A percentile compares a stretch with the other conserved stretches of the same genome.
Evolutionary conservation across 495 filamentous ascomycete genomes (phyloP).

Genomic region (Xylaria nigripes): DNA sequence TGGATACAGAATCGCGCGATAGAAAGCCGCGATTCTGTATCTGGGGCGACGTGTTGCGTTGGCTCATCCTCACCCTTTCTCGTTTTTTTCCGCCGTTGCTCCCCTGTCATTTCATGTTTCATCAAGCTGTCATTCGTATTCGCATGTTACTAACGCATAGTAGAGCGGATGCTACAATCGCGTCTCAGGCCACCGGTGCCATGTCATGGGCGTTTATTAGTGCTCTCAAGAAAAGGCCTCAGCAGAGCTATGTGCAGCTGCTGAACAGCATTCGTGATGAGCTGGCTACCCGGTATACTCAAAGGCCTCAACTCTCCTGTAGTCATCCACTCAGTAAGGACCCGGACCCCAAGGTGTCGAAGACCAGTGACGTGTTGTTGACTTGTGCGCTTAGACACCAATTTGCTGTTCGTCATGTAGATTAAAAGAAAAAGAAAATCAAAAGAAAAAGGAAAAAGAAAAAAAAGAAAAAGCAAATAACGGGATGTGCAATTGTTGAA

Average conservation of each 20-base stretch:
- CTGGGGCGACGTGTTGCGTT: conserved; percentile 52
- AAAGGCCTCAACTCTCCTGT: conserved; percentile 95
- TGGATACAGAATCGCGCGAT: conserved; percentile 30
- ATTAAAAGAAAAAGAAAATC: too few relatives aligned
- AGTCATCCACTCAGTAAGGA: conserved; percentile 86
- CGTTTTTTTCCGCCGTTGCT: neutral
- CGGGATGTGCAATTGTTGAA: neutral
- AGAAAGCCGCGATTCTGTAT: conserved; percentile 34
- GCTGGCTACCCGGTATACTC: conserved; percentile 76
- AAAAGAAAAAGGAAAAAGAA: too few relatives aligned
- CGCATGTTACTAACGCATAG: conserved; percentile 22
- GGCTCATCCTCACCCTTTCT: conserved; percentile 14
- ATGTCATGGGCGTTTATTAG: conserved; percentile 98
- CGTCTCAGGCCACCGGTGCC: conserved; percentile 85
- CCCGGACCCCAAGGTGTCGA: neutral
- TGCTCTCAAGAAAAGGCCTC: conserved; percentile 90
- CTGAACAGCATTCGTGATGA: conserved; percentile 94
- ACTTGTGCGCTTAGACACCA: conserved; percentile 35
- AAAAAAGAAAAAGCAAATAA: too few relatives aligned
- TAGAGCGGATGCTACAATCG: conserved; percentile 57
- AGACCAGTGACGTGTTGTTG: conserved; percentile 20
- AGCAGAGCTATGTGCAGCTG: conserved; percentile 94
- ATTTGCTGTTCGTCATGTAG: conserved; percentile 46
- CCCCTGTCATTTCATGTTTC: neutral
- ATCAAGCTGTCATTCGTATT: neutral